These are phyloP conservation scores for Talaromyces amestolkiae DNA, from an alignment of 2,329 filamentous ascomycete genomes.

Conservation along the genomic window DNA sequence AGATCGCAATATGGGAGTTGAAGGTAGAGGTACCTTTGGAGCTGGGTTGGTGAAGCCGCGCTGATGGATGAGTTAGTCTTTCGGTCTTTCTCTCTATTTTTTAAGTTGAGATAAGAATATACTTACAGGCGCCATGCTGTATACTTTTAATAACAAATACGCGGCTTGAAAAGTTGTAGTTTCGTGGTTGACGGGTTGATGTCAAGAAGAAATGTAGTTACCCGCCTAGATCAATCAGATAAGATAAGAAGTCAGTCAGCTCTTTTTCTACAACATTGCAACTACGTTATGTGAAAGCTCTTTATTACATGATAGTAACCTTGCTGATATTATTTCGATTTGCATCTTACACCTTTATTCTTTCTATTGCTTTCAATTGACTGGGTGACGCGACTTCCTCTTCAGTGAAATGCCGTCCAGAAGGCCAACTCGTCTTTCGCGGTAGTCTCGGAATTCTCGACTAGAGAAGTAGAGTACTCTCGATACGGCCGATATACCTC, in stretches of 20 bases:
- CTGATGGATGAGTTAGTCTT: conserved; percentile 27
- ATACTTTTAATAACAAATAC: too few species aligned
- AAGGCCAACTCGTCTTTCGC: not conserved
- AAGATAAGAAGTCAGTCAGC: not conserved
- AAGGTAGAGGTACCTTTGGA: conserved; percentile 37
- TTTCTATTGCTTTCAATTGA: not conserved
- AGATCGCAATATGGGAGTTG: not conserved
- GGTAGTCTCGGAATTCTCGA: not conserved
- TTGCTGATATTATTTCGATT: not conserved
- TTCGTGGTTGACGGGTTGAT: not conserved
- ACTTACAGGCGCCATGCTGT: conserved; percentile 17
- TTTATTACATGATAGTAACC: not conserved
- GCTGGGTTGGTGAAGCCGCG: conserved; percentile 49
- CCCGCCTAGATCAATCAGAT: not conserved
- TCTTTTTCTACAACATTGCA: not conserved
- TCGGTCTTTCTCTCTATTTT: not conserved
- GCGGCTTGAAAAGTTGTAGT: not conserved
- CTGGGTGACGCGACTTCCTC: not conserved
- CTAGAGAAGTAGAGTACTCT: not conserved
- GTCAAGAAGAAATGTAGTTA: not conserved
- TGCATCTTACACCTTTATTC: not conserved
- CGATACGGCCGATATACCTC: too few species aligned
- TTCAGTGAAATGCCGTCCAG: not conserved
- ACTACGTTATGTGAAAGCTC: not conserved
- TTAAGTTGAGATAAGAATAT: too few species aligned